These are phyloP conservation scores for Dendrobium catenatum DNA, from an alignment of 106 monocot species.

Conservation along the genomic window DNA sequence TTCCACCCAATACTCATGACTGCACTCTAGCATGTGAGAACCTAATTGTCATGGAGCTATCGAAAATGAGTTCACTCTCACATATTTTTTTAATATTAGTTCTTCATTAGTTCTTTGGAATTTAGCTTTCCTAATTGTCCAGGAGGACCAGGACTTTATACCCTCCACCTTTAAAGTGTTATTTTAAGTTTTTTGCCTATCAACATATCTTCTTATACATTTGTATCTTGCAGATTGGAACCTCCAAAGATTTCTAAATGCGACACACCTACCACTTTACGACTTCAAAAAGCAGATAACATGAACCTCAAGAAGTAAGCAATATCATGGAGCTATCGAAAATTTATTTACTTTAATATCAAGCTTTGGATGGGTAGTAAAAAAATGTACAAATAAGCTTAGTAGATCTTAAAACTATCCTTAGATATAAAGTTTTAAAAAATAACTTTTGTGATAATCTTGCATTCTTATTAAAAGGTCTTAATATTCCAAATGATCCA, in stretches of 20 bases:
- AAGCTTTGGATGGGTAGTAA: neutral
- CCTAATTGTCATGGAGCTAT: too few species aligned
- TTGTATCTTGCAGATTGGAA: conserved; percentile 12
- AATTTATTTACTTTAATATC: neutral
- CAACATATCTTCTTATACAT: neutral
- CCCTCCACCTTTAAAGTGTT: neutral
- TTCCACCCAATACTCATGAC: neutral
- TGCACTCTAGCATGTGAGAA: neutral
- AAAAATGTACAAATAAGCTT: too few species aligned
- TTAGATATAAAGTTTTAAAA: too few species aligned
- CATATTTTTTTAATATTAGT: neutral
- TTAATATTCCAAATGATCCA: too few species aligned
- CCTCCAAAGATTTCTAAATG: conserved; percentile 16
- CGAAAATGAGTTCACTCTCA: too few species aligned
- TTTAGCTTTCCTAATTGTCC: conserved; percentile 1
- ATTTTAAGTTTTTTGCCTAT: neutral
- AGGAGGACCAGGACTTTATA: neutral
- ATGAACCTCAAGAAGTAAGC: conserved; percentile 68
- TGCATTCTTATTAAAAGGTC: too few species aligned
- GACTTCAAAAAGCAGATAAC: conserved; percentile 46
- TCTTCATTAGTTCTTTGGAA: neutral
- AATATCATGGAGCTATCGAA: neutral
- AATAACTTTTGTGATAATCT: too few species aligned
- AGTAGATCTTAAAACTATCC: too few species aligned
- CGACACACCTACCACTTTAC: conserved; percentile 25